Percentiles rank a stretch among this genome's conserved stretches.
phyloP scores from a whole-genome alignment of 306 rosid genomes.

The Sphenostylis stenocarpa region DNA sequence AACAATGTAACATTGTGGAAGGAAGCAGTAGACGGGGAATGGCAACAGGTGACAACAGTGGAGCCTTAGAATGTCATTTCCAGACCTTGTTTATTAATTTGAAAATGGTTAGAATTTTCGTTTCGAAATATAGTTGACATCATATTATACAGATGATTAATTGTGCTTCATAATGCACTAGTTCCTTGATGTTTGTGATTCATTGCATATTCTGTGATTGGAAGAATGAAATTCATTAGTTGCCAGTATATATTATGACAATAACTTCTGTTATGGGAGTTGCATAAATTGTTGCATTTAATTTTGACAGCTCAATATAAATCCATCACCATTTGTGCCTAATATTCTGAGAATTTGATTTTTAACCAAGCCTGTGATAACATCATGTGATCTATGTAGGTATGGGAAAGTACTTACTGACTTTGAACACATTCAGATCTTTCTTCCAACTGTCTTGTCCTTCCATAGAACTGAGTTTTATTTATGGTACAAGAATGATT shows the following conservation, averaged over 20 bases:
- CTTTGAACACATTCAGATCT: too few species aligned
- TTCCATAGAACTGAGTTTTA: too few species aligned
- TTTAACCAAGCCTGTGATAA: too few species aligned
- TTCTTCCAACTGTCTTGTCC: too few species aligned
- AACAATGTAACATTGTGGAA: constrained; percentile 81
- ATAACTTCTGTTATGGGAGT: not conserved
- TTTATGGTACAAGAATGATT: too few species aligned
- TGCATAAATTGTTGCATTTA: not conserved
- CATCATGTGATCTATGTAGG: not conserved
- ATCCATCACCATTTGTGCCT: not conserved
- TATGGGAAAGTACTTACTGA: too few species aligned
- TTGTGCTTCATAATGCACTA: constrained; percentile 36
- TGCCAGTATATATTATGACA: constrained; percentile 16
- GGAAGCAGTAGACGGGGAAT: constrained; percentile 85
- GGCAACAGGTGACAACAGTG: constrained; percentile 86
- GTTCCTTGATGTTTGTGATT: constrained; percentile 31
- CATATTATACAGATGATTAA: constrained; percentile 31
- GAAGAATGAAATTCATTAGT: constrained; percentile 38
- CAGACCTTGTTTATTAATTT: constrained; percentile 33
- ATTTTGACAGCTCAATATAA: not conserved
- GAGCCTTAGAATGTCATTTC: constrained; percentile 55
- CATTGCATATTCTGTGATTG: constrained; percentile 26
- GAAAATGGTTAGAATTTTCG: constrained; percentile 39
- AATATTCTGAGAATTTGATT: not conserved
- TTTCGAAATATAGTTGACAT: constrained; percentile 32